phyloP scores from a whole-genome alignment of 2,329 filamentous ascomycete species.

The Fusarium avenaceum region DNA sequence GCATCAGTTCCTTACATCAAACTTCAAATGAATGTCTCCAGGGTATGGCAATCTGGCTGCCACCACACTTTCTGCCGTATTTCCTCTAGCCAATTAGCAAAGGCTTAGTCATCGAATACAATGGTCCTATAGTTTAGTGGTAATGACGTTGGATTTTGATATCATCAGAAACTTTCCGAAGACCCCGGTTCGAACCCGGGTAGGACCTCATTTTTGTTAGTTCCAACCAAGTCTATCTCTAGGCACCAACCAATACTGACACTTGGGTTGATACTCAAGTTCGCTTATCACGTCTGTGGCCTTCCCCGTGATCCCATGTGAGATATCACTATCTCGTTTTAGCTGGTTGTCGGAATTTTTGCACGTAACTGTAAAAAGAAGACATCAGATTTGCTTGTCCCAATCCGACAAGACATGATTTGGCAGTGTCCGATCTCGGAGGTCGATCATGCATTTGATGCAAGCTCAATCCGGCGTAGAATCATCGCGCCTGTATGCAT shows the following conservation, averaged over 20 bases:
- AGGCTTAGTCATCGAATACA: conserved; percentile 13
- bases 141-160: conserved; percentile 38
- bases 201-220: conserved; percentile 28
- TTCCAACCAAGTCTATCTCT: background rate
- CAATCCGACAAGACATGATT: background rate
- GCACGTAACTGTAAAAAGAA: background rate
- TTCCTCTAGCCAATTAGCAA: background rate
- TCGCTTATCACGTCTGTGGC: too few relatives aligned
- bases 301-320: too few relatives aligned
- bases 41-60: background rate
- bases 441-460: background rate
- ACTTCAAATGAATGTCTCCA: background rate
- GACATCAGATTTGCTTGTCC: background rate
- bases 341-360: too few relatives aligned
- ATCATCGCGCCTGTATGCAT: too few relatives aligned
- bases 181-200: conserved; percentile 39
- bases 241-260: background rate
- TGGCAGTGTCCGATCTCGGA: background rate
- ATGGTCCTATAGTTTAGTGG: conserved; percentile 39
- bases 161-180: conserved; percentile 26
- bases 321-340: too few relatives aligned
- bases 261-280: too few relatives aligned
- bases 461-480: too few relatives aligned
- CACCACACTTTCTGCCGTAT: background rate
- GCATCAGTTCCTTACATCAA: too few relatives aligned